Conservation (phyloP, 1,139 yeast species). For the Hyphopichia wangnamkhiaoensis region DNA sequence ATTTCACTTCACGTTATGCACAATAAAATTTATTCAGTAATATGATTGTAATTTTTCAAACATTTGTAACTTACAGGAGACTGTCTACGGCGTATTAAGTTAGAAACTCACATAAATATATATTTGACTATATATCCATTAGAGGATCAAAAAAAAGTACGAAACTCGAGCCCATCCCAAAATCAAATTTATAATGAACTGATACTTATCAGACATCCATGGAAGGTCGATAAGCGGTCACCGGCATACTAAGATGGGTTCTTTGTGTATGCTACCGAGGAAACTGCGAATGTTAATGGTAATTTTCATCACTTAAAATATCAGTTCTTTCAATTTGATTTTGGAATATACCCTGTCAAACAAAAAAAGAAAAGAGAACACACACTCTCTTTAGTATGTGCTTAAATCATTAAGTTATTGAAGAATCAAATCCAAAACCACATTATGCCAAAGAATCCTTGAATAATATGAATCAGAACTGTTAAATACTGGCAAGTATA, state of each 20-base stretch:
- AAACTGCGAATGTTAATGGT: constrained; percentile 87
- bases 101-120: background rate
- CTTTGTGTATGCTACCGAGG: constrained; percentile 84
- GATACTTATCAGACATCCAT: constrained; percentile 60
- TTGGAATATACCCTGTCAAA: background rate
- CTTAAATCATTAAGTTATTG: constrained; percentile 18
- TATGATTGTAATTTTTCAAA: too few relatives aligned
- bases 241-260: constrained; percentile 82
- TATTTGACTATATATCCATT: background rate
- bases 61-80: background rate
- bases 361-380: background rate
- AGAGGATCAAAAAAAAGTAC: background rate
- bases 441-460: background rate
- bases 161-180: background rate
- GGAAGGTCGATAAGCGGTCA: constrained; percentile 78
- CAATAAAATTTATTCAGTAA: too few relatives aligned
- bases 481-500: constrained; percentile 87
- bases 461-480: constrained; percentile 55
- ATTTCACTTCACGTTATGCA: too few relatives aligned
- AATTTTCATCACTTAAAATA: constrained; percentile 67
- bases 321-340: constrained; percentile 1
- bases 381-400: constrained; percentile 20
- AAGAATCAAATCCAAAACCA: constrained; percentile 4
- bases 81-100: background rate
- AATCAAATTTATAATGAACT: background rate